phyloP scores from a whole-genome alignment of 306 rosid species.

The Malus asiatica region DNA sequence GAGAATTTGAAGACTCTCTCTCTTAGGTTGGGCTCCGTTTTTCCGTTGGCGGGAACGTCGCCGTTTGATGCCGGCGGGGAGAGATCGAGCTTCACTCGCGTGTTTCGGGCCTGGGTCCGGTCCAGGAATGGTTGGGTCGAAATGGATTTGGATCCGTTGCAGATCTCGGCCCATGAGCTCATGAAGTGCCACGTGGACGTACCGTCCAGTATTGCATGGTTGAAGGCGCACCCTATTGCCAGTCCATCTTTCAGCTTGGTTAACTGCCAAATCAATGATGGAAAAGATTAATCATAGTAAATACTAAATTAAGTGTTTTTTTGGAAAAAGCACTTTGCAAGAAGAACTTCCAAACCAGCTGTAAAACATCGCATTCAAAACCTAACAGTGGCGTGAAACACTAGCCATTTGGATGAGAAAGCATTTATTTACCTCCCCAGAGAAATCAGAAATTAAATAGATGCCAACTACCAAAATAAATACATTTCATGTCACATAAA shows the following conservation, averaged over 20 bases:
- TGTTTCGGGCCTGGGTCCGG: constrained; percentile 66
- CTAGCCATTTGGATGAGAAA: background rate
- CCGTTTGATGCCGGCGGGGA: constrained; percentile 31
- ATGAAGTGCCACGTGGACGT: constrained; percentile 94
- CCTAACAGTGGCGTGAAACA: too few species aligned
- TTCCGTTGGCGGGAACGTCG: constrained; percentile 19
- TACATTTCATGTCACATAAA: background rate
- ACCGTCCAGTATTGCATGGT: constrained; percentile 85
- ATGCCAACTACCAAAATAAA: background rate
- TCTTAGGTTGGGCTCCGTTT: constrained; percentile 30
- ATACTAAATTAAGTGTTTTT: background rate
- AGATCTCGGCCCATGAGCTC: constrained; percentile 84
- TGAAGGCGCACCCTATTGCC: constrained; percentile 84
- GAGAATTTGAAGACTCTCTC: constrained; percentile 84
- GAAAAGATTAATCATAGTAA: background rate
- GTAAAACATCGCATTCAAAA: too few species aligned
- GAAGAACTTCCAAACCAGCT: too few species aligned
- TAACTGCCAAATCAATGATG: constrained; percentile 29
- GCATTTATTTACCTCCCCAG: background rate
- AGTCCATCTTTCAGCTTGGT: constrained; percentile 85
- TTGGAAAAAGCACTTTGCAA: too few species aligned
- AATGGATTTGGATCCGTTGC: constrained; percentile 40
- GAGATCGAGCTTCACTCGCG: constrained; percentile 79
- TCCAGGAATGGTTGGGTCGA: constrained; percentile 61
- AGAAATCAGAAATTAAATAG: background rate